Evolutionary conservation across 2,329 filamentous ascomycete genomes (phyloP).

Genomic region (Passalora sequoiae): DNA sequence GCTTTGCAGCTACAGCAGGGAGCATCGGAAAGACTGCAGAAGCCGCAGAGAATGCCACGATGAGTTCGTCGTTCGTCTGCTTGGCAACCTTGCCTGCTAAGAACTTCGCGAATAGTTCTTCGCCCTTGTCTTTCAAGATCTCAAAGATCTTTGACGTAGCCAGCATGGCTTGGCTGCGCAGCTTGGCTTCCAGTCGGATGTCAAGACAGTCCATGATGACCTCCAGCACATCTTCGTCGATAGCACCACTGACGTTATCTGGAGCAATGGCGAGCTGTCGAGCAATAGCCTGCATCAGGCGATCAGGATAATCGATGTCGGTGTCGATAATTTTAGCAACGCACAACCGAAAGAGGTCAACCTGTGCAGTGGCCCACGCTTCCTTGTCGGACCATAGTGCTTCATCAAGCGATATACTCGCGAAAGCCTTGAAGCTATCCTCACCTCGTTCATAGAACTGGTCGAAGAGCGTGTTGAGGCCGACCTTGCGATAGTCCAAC

Average conservation of each 20-base stretch:
- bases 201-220: slow-evolving; percentile 83
- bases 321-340: slow-evolving; percentile 88
- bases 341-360: slow-evolving; percentile 67
- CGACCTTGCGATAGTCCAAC: slow-evolving; percentile 31
- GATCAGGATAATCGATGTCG: slow-evolving; percentile 65
- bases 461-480: slow-evolving; percentile 41
- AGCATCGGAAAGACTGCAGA: slow-evolving; percentile 81
- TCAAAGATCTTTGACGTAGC: slow-evolving; percentile 80
- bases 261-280: slow-evolving; percentile 52
- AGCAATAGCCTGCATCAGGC: slow-evolving; percentile 57
- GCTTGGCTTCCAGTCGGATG: slow-evolving; percentile 66
- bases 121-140: slow-evolving; percentile 65
- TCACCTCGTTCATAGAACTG: slow-evolving; percentile 43
- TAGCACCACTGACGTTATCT: slow-evolving; percentile 58
- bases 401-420: slow-evolving; percentile 40
- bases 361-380: slow-evolving; percentile 42
- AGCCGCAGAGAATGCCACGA: slow-evolving; percentile 89
- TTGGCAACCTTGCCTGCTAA: slow-evolving; percentile 67
- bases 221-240: slow-evolving; percentile 72
- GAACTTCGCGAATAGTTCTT: slow-evolving; percentile 61
- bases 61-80: slow-evolving; percentile 79
- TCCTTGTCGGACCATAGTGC: slow-evolving; percentile 39
- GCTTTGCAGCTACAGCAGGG: slow-evolving; percentile 64
- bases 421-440: slow-evolving; percentile 42
- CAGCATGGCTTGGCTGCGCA: slow-evolving; percentile 76